Evolutionary conservation across 768 basidiomycete species (phyloP).

Genomic region (Sporobolomyces phaffii): DNA sequence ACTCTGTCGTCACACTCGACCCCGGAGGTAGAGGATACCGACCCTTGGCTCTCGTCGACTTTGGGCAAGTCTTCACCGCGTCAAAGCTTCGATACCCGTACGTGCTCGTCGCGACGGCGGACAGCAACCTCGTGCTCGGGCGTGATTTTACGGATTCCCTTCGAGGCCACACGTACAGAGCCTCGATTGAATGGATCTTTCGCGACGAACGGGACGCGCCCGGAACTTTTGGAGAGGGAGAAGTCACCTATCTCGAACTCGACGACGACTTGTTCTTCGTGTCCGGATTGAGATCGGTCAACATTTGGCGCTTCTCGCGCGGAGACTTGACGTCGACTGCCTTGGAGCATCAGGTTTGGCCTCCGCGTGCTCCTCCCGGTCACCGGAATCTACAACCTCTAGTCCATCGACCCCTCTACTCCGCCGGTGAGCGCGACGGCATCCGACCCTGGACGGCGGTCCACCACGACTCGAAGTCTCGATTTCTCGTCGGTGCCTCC

Average conservation of each 20-base stretch:
- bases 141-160: too few relatives aligned
- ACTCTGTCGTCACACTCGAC: neutral
- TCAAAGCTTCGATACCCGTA: neutral
- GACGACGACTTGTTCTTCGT: neutral
- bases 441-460: neutral
- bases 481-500: constrained; percentile 5
- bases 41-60: neutral
- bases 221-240: neutral
- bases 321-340: too few relatives aligned
- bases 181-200: neutral
- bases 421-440: too few relatives aligned
- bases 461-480: constrained; percentile 15
- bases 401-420: neutral
- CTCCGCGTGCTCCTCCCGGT: neutral
- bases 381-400: neutral
- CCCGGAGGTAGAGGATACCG: neutral
- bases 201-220: too few relatives aligned
- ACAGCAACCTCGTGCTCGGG: neutral
- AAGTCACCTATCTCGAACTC: constrained; percentile 19
- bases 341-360: neutral
- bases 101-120: neutral
- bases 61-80: neutral
- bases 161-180: neutral
- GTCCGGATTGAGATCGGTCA: neutral
- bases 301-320: neutral